Evolutionary conservation across 2,329 filamentous ascomycete species (phyloP).

Genomic region (Akanthomyces dipterigenus): DNA sequence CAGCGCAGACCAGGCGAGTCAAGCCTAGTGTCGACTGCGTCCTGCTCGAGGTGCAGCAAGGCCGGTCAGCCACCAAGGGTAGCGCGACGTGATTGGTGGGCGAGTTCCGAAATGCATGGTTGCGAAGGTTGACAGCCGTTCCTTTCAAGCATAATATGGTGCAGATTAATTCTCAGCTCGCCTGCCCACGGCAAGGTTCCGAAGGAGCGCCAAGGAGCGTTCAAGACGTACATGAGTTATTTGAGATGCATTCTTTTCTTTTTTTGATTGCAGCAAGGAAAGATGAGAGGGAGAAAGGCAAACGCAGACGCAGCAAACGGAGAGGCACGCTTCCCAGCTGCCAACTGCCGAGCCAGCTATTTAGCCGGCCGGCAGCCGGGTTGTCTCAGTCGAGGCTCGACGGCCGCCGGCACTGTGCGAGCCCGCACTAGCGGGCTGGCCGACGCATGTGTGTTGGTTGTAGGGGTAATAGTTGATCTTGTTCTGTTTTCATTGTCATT

Average conservation of each 20-base stretch:
- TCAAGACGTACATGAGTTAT: not conserved
- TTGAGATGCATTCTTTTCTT: not conserved
- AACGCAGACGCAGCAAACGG: not conserved
- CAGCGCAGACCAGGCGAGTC: conserved; percentile 6
- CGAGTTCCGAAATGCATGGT: conserved; percentile 9
- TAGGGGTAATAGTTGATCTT: too few species aligned
- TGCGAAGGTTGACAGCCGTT: not conserved
- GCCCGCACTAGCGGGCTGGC: not conserved
- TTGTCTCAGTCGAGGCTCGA: not conserved
- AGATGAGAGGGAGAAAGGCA: not conserved
- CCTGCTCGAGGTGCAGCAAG: not conserved
- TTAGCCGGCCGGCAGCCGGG: not conserved
- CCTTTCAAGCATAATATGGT: not conserved
- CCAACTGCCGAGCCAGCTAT: not conserved
- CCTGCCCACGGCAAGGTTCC: conserved; percentile 9
- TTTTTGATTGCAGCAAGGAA: too few species aligned
- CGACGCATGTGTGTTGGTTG: not conserved
- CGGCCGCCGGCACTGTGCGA: not conserved
- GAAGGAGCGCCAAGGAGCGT: conserved; percentile 1
- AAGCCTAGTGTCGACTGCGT: not conserved
- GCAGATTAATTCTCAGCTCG: conserved; percentile 8
- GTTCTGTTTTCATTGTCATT: too few species aligned
- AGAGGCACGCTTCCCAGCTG: not conserved
- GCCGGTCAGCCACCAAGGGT: not conserved
- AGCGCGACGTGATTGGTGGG: conserved; percentile 2